Conservation (phyloP, 2,329 filamentous ascomycete genomes). For the Botrytis fragariae region DNA sequence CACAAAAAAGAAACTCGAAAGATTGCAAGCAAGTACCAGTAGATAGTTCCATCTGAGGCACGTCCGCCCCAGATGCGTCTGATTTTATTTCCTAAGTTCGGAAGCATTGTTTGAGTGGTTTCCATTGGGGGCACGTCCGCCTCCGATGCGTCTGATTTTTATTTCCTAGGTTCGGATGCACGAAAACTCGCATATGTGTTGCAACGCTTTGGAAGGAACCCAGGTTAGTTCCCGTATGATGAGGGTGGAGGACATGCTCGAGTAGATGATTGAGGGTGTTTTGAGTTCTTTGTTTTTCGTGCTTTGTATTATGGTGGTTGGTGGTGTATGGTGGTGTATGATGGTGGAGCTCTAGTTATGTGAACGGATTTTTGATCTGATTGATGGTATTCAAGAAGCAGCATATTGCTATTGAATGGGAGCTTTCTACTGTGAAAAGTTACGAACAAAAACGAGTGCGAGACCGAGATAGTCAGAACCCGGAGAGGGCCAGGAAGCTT, state of each 20-base stretch:
- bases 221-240: neutral
- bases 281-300: neutral
- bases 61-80: neutral
- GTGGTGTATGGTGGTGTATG: neutral
- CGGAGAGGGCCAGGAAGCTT: conserved; percentile 2
- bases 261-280: neutral
- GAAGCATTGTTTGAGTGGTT: neutral
- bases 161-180: neutral
- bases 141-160: neutral
- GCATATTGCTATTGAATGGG: neutral
- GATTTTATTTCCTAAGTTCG: conserved; percentile 1
- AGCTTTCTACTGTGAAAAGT: too few species aligned
- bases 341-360: neutral
- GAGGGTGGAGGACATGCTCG: neutral
- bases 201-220: conserved; percentile 2
- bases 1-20: too few species aligned
- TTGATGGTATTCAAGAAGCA: neutral
- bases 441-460: neutral
- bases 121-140: neutral
- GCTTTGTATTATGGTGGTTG: neutral
- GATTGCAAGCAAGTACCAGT: neutral
- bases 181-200: neutral
- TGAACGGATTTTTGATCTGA: neutral
- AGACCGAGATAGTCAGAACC: neutral
- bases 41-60: neutral